Percentiles rank a stretch among this genome's conserved stretches.
Evolutionary conservation across 345 rosid species (phyloP).

Genomic region (Firmiana major): DNA sequence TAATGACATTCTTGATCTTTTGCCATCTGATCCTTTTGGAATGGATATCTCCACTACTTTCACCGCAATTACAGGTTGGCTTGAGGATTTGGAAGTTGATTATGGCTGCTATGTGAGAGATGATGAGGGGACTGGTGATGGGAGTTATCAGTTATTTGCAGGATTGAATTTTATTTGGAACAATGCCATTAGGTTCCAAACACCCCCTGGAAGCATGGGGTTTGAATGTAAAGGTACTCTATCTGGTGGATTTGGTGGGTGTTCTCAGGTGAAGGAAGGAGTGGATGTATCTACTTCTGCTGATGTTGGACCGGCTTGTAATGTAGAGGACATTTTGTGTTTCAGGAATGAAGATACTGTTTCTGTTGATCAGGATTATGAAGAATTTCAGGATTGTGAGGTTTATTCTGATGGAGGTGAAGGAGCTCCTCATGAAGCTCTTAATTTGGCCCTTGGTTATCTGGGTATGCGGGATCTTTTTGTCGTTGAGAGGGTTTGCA

Average conservation of each 20-base stretch:
- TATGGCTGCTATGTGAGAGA: slow-evolving; percentile 43
- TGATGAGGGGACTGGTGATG: slow-evolving; percentile 38
- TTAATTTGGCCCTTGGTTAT: slow-evolving; percentile 54
- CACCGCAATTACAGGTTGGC: slow-evolving; percentile 83
- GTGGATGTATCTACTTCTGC: slow-evolving; percentile 26
- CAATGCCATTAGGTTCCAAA: slow-evolving; percentile 68
- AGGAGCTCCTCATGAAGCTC: slow-evolving; percentile 52
- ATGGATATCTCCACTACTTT: slow-evolving; percentile 81
- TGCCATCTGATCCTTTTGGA: slow-evolving; percentile 73
- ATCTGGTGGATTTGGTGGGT: slow-evolving; percentile 29
- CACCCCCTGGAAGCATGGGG: slow-evolving; percentile 39
- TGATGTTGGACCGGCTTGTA: slow-evolving; percentile 27
- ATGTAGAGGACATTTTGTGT: slow-evolving; percentile 34
- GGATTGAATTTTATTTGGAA: slow-evolving; percentile 75
- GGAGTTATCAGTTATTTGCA: slow-evolving; percentile 62
- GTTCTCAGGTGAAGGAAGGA: slow-evolving; percentile 24
- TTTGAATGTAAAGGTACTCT: slow-evolving; percentile 22
- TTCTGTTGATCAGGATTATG: slow-evolving; percentile 23
- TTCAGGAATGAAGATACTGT: slow-evolving; percentile 19
- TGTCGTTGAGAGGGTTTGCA: slow-evolving; percentile 61
- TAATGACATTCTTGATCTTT: slow-evolving; percentile 70
- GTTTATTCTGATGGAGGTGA: slow-evolving; percentile 27
- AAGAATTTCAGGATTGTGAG: slow-evolving; percentile 23
- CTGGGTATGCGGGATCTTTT: slow-evolving; percentile 77
- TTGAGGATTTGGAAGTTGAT: slow-evolving; percentile 77